phyloP scores from a whole-genome alignment of 75 land plant genomes.

The Picea sitchensis region DNA sequence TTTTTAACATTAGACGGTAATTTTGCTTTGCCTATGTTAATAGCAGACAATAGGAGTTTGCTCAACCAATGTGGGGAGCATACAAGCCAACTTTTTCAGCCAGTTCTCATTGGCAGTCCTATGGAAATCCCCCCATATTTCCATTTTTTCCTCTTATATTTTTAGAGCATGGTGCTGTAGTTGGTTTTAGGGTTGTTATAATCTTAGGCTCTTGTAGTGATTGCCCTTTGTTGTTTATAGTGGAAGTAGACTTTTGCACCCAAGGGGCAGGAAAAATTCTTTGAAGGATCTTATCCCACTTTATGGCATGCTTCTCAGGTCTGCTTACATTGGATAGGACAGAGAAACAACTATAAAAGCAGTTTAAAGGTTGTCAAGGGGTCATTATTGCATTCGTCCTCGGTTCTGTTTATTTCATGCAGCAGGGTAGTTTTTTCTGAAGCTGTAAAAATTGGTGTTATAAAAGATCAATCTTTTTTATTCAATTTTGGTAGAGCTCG shows the following conservation, averaged over 20 bases:
- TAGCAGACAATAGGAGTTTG: slow-evolving; percentile 1
- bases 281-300: not conserved
- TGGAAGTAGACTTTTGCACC: not conserved
- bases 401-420: not conserved
- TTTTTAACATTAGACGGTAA: not conserved
- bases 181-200: no score
- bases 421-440: not conserved
- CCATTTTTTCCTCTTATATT: no score
- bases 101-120: not conserved
- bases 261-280: not conserved
- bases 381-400: not conserved
- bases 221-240: not conserved
- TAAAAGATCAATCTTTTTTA: not conserved
- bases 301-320: not conserved
- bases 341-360: not conserved
- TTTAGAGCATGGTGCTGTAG: no score
- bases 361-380: not conserved
- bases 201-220: no score
- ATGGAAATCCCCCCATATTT: not conserved
- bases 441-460: not conserved
- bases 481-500: not conserved
- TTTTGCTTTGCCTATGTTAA: not conserved
- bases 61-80: not conserved
- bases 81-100: not conserved
- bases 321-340: not conserved